Conservation (phyloP, 768 basidiomycete genomes). For the Plicaturopsis crispa region DNA sequence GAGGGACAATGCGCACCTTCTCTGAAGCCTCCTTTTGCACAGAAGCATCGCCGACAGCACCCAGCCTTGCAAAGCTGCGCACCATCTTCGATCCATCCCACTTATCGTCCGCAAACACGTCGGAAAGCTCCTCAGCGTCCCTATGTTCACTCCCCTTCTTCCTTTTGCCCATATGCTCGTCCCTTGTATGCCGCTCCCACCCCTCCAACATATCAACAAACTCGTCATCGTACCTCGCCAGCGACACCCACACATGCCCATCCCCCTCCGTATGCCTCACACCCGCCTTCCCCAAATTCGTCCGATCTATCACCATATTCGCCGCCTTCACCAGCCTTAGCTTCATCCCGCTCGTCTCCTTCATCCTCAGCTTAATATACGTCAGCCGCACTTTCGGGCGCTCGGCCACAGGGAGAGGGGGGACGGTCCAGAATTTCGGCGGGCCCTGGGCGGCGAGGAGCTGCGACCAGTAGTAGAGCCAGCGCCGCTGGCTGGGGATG, state of each 20-base stretch:
- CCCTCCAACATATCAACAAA: constrained; percentile 56
- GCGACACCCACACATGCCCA: constrained; percentile 57
- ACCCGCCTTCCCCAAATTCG: constrained; percentile 27
- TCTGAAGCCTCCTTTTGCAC: constrained; percentile 24
- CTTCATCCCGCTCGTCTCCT: constrained; percentile 43
- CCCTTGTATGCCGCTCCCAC: constrained; percentile 52
- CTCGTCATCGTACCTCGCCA: constrained; percentile 75
- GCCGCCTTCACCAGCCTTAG: constrained; percentile 48
- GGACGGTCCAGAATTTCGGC: constrained; percentile 33
- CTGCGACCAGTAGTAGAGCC: constrained; percentile 72
- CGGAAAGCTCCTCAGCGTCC: constrained; percentile 28
- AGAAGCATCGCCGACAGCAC: constrained; percentile 23
- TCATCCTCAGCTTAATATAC: constrained; percentile 52
- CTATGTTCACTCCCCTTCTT: constrained; percentile 25
- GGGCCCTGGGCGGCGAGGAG: constrained; percentile 53
- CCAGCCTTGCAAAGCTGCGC: constrained; percentile 61
- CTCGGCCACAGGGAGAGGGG: constrained; percentile 3
- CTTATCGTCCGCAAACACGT: constrained; percentile 40
- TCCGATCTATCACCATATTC: constrained; percentile 41
- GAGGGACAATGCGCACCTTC: too few relatives aligned
- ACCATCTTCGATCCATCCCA: constrained; percentile 84
- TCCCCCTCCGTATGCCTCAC: constrained; percentile 16
- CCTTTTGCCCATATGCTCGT: constrained; percentile 30
- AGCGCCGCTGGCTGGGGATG: constrained; percentile 77
- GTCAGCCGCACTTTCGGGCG: constrained; percentile 47